Conservation (phyloP, 2,329 filamentous ascomycete species). For the Aureobasidium sp. region DNA sequence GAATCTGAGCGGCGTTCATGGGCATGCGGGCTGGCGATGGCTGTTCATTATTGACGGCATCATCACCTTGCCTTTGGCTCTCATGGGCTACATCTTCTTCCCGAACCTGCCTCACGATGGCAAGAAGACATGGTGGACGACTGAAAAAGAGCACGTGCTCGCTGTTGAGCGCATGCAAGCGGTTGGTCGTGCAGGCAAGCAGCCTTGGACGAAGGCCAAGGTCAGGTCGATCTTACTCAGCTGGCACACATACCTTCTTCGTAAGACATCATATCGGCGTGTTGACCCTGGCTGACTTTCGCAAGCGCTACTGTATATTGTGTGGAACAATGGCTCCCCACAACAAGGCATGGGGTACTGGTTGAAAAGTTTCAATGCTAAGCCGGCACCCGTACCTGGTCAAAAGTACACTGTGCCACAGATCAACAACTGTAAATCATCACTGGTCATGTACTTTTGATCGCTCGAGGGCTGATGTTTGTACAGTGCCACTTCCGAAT, state of each 20-base stretch:
- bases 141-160: slow-evolving; percentile 9
- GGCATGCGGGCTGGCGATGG: slow-evolving; percentile 53
- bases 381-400: not conserved
- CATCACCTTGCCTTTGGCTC: slow-evolving; percentile 50
- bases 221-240: slow-evolving; percentile 6
- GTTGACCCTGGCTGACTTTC: not conserved
- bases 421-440: slow-evolving; percentile 10
- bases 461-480: not conserved
- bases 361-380: slow-evolving; percentile 15
- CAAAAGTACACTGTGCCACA: slow-evolving; percentile 5
- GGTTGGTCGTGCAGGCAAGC: slow-evolving; percentile 9
- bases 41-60: slow-evolving; percentile 52
- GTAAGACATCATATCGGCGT: not conserved
- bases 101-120: slow-evolving; percentile 41
- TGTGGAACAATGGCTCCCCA: slow-evolving; percentile 11
- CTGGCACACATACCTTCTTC: slow-evolving; percentile 14
- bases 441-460: not conserved
- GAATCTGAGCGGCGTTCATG: slow-evolving; percentile 41
- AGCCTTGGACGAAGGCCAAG: slow-evolving; percentile 12
- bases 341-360: slow-evolving; percentile 15
- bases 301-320: slow-evolving; percentile 10
- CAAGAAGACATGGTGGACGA: slow-evolving; percentile 17
- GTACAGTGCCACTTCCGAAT: not conserved
- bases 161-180: slow-evolving; percentile 12
- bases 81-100: slow-evolving; percentile 50